phyloP scores from a whole-genome alignment of 2,329 filamentous ascomycete genomes.

The Cordyceps tenuipes region DNA sequence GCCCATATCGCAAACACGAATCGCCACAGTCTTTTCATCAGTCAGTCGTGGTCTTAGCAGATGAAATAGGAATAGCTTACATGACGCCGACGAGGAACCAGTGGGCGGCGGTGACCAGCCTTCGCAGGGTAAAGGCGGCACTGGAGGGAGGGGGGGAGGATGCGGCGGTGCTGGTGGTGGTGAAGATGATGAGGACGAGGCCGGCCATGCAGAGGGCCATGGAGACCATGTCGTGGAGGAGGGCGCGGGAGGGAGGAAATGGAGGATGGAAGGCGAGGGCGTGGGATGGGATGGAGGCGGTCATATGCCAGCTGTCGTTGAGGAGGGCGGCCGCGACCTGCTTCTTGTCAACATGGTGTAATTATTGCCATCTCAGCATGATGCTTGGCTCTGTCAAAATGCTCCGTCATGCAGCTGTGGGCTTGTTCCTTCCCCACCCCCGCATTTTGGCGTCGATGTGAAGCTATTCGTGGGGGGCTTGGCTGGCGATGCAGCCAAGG shows the following conservation, averaged over 20 bases:
- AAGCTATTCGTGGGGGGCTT: neutral
- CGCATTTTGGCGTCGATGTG: conserved; percentile 6
- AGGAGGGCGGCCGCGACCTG: conserved; percentile 26
- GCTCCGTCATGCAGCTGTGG: too few species aligned
- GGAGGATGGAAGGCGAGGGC: conserved; percentile 19
- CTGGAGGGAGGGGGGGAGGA: conserved; percentile 9
- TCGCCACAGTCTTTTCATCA: conserved; percentile 18
- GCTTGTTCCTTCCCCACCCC: too few species aligned
- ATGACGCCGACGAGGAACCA: conserved; percentile 14
- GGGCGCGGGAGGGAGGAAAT: conserved; percentile 20
- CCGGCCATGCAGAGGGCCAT: conserved; percentile 27
- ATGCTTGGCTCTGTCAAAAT: too few species aligned
- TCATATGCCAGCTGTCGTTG: conserved; percentile 30
- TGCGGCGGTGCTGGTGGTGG: conserved; percentile 13
- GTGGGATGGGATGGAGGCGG: conserved; percentile 21
- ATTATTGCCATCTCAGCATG: too few species aligned
- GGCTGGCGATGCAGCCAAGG: neutral
- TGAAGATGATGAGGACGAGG: conserved; percentile 26
- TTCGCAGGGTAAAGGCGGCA: conserved; percentile 4
- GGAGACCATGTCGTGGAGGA: conserved; percentile 26
- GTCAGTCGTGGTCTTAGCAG: neutral
- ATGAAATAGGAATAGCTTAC: conserved; percentile 16
- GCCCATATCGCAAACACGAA: conserved; percentile 23
- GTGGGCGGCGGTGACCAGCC: conserved; percentile 5
- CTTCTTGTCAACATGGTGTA: too few species aligned